phyloP scores from a whole-genome alignment of 345 rosid genomes.

The Populus deltoides region DNA sequence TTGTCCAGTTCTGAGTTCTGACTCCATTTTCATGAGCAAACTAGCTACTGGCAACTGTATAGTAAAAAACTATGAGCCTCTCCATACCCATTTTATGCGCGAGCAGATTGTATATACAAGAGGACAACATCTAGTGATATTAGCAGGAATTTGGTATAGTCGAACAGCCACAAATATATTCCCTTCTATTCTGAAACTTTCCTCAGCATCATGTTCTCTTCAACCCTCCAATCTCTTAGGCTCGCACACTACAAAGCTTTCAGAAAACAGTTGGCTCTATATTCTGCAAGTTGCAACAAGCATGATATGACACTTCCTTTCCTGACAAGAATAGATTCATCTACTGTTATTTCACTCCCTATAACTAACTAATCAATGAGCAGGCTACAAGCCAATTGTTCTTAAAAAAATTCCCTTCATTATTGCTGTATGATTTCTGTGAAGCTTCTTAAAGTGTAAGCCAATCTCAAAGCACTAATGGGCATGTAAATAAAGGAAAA shows the following conservation, averaged over 20 bases:
- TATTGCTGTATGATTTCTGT: background rate
- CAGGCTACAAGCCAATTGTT: background rate
- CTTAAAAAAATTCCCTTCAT: background rate
- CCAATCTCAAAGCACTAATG: background rate
- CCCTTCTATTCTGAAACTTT: background rate
- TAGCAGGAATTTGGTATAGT: background rate
- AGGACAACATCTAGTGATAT: background rate
- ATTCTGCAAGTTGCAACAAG: background rate
- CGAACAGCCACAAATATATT: background rate
- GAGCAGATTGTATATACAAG: background rate
- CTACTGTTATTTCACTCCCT: background rate
- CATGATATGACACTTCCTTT: background rate
- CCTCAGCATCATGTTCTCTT: background rate
- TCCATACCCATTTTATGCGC: too few species aligned
- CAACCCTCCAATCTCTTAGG: background rate
- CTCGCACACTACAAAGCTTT: background rate
- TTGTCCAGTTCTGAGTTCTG: conserved; percentile 1
- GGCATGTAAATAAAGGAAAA: background rate
- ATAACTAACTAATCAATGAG: background rate
- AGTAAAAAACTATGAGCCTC: background rate
- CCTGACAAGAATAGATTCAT: conserved; percentile 5
- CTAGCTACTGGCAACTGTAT: background rate
- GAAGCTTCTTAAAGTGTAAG: background rate
- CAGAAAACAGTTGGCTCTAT: background rate
- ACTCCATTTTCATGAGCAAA: background rate